Evolutionary conservation across 2,329 filamentous ascomycete species (phyloP).

Genomic region (Talaromyces piceae): DNA sequence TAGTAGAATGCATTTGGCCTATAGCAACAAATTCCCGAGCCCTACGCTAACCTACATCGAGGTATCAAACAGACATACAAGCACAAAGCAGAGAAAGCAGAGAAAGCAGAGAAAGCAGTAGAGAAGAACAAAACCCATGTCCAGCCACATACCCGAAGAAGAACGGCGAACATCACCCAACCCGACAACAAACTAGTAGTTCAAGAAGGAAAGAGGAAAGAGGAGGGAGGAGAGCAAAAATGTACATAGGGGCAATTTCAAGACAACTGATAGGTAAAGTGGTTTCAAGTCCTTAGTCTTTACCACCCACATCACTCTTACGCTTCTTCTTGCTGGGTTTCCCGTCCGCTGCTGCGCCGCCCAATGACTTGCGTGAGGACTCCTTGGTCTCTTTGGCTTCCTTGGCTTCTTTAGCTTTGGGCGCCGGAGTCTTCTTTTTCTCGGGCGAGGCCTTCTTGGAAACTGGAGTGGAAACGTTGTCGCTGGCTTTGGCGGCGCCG

Average conservation of each 20-base stretch:
- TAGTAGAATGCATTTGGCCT: too few relatives aligned
- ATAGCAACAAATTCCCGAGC: not conserved
- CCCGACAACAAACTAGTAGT: not conserved
- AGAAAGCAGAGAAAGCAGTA: not conserved
- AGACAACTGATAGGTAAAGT: not conserved
- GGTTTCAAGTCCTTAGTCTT: constrained; percentile 14
- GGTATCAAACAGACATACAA: not conserved
- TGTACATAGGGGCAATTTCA: not conserved
- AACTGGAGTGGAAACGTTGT: constrained; percentile 23
- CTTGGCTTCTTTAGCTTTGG: constrained; percentile 24
- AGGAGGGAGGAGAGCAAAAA: not conserved
- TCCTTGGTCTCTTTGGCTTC: constrained; percentile 17
- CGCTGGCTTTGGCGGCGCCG: constrained; percentile 25
- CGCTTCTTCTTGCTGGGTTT: constrained; percentile 41
- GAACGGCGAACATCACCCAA: not conserved
- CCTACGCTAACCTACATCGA: not conserved
- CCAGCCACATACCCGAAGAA: not conserved
- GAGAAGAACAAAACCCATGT: not conserved
- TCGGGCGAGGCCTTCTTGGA: constrained; percentile 32
- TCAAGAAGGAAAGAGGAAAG: not conserved
- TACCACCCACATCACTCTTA: constrained; percentile 34
- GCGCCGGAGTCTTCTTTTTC: constrained; percentile 22
- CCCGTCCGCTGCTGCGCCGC: constrained; percentile 16
- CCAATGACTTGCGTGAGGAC: constrained; percentile 23
- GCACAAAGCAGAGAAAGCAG: not conserved